Evolutionary conservation across 2,329 filamentous ascomycete species (phyloP), one percentile per base, ranked within the genome.

Genomic region (Macroventuria anomochaeta): DNA sequence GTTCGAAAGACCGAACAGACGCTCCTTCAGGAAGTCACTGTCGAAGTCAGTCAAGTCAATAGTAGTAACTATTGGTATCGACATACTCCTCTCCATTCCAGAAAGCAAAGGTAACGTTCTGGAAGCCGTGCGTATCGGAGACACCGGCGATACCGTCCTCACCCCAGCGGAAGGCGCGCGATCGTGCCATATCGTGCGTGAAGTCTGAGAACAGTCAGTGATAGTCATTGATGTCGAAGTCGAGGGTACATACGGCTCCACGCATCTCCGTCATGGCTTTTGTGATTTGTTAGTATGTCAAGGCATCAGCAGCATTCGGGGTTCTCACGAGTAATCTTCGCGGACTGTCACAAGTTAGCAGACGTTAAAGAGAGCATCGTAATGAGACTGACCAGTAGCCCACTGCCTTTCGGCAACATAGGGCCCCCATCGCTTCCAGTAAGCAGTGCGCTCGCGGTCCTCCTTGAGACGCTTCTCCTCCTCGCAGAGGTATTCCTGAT

Each of bases 361-460:
- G 46, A 21, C 38, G 18, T 46, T 41, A 18, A 41, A 32, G 11
- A 39, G 33, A 34, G 17, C 18, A 52, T 17, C 15, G 26, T 29
- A 21, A 23, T 17, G 32, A 49, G 8, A 64, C 84, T 72, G 79
- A 89, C 90, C 92, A 64, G 92, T 96, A 53, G 93, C 92, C 93
- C 93, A 97, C 80, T 97, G 93, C 71, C 93, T 83, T 80, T 97
- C 93, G 49, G 93, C 87, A 66, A 96, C 88, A 71, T 97, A 97
- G 20, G 93, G 88, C 49, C 93, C 93, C 92, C 93, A 97, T 86
- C 89, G 91, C 85, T 97, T 97, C 93, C 93, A 97, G 80, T 97
- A 97, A 75, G 91, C 93, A 62, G 79, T 84, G 60, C 88, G 88
- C 61, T 93, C 85, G 55, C 87, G 85, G 76, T 97, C 93, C 71